Base-by-base conservation (phyloP, 352 stramenopile genomes). In the Pythium grandisporangium region DNA sequence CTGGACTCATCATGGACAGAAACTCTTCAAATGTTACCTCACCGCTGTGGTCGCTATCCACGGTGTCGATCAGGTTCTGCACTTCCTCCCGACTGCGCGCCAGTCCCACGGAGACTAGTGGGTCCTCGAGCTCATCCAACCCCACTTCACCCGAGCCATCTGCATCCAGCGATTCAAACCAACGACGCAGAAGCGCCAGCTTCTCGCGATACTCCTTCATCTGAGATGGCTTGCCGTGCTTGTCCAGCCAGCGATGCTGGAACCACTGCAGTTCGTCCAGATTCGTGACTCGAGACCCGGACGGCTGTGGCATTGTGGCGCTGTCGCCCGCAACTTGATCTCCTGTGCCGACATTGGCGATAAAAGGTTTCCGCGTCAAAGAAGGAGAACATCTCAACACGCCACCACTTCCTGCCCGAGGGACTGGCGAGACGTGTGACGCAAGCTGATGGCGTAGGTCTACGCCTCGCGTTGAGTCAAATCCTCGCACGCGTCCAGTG, bases 111-210 rank as follows among this genome's bases (percentile, higher is more conserved):
- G 79, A 93, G n/a, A 95, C 70, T 12, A 95, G 63, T n/a, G 83
- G 83, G 25, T 93, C 78, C 29, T 89, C 78, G 8, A 95, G 62
- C 37, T 95, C 81, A 43, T 88, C 70, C 12, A 93, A 41, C 3
- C 80, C 78, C 16, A 93, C 76, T 36, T 85, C 77, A 2, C 81
- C 83, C 1, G 72, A 86, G 14, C 76, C 74, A 26, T 94, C 83
- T 1, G 69, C 46, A 44, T 95, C 83, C n/a, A 95, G 62, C n/a
- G 70, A 91, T 37, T 87, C 73, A 37, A 95, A 95, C 83, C 83
- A 95, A 23, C 65, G 72, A 3, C 72, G 51, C 54, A 93, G 66
- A 12, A 91, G 57, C 23, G 61, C 60, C 44, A 85, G 63, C 36
- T 88, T 81, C 36, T 81, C 66, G 2, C 77, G 74, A 6, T 55